Percentiles rank a stretch among this genome's conserved stretches.
Evolutionary conservation across 306 rosid species (phyloP).

Genomic region (Begonia fuchsioides): DNA sequence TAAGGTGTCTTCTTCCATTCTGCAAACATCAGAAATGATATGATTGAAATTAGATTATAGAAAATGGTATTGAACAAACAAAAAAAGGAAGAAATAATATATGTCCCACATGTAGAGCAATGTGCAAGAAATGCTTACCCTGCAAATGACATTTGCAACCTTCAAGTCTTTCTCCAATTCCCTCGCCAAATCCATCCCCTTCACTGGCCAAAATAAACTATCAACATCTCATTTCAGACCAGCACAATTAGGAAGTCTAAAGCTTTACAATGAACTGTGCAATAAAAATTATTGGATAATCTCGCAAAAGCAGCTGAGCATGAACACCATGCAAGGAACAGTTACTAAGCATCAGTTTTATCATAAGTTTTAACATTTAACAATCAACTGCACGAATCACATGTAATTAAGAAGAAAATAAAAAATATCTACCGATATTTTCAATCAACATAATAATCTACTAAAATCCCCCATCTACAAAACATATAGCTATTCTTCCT

Average conservation of each 20-base stretch:
- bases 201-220: constrained; percentile 96
- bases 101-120: constrained; percentile 7
- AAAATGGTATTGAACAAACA: background rate
- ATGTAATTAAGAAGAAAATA: too few species aligned
- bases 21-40: constrained; percentile 24
- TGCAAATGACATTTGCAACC: constrained; percentile 94
- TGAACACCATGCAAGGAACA: too few species aligned
- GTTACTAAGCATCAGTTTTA: too few species aligned
- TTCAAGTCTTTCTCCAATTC: constrained; percentile 94
- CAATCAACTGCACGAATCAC: too few species aligned
- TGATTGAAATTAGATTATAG: constrained; percentile 13
- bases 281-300: background rate
- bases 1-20: constrained; percentile 97
- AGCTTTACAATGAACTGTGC: background rate
- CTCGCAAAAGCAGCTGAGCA: too few species aligned
- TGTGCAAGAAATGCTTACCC: constrained; percentile 40
- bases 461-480: too few species aligned
- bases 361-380: too few species aligned
- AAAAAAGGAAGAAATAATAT: constrained; percentile 3
- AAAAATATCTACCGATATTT: too few species aligned
- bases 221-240: constrained; percentile 33
- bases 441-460: too few species aligned
- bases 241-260: constrained; percentile 7
- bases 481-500: too few species aligned
- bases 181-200: constrained; percentile 99